phyloP scores from a whole-genome alignment of 2,329 filamentous ascomycete species.

The Pyrenophora seminiperda region DNA sequence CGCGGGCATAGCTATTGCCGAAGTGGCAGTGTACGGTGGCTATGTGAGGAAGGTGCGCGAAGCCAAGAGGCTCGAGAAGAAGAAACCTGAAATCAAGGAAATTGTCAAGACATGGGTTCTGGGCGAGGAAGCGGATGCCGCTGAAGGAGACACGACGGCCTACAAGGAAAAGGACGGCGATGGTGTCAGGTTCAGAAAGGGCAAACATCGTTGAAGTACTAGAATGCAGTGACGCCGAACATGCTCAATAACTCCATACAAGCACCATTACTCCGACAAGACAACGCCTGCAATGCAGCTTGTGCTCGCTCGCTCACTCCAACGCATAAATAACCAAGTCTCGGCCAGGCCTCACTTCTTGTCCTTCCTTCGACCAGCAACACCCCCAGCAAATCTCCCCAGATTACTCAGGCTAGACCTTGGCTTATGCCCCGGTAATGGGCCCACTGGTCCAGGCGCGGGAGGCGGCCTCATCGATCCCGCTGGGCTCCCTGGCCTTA shows the following conservation, averaged over 20 bases:
- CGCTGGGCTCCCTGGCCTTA: constrained; percentile 32
- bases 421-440: constrained; percentile 39
- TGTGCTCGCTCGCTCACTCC: constrained; percentile 8
- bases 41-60: constrained; percentile 74
- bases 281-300: constrained; percentile 33
- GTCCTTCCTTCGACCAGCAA: constrained; percentile 43
- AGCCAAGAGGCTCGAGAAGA: constrained; percentile 67
- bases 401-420: constrained; percentile 53
- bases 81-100: constrained; percentile 68
- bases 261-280: neutral
- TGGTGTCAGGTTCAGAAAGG: constrained; percentile 50
- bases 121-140: constrained; percentile 31
- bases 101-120: constrained; percentile 74
- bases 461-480: constrained; percentile 30
- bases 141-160: constrained; percentile 12
- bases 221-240: constrained; percentile 16
- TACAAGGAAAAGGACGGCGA: constrained; percentile 38
- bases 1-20: constrained; percentile 71
- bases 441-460: constrained; percentile 19
- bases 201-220: constrained; percentile 50
- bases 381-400: constrained; percentile 52
- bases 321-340: constrained; percentile 5
- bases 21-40: constrained; percentile 76
- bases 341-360: constrained; percentile 32
- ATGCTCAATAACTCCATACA: constrained; percentile 6